These are phyloP conservation scores for Aspergillus ibericus DNA, from an alignment of 2,329 filamentous ascomycete genomes.

Conservation along the genomic window DNA sequence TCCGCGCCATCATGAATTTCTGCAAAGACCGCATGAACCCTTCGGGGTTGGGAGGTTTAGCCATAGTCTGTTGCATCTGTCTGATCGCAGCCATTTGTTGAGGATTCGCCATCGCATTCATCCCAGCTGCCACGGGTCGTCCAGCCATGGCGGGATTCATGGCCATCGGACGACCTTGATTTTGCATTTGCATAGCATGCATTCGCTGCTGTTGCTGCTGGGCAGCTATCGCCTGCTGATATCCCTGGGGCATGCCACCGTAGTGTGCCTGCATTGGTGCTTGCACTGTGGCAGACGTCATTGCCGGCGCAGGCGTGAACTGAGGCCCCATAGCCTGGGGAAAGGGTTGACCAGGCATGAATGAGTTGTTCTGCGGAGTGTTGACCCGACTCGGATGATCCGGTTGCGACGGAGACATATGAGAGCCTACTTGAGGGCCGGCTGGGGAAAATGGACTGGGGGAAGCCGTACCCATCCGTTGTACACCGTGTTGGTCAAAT, in stretches of 20 bases:
- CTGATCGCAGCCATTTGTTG: constrained; percentile 51
- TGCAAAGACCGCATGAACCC: constrained; percentile 74
- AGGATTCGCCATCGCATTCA: constrained; percentile 42
- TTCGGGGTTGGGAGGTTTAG: constrained; percentile 54
- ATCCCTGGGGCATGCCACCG: constrained; percentile 51
- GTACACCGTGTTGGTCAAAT: constrained; percentile 64
- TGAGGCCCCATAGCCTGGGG: constrained; percentile 43
- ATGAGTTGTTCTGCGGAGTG: constrained; percentile 73
- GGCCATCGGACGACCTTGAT: constrained; percentile 66
- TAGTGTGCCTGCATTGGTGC: constrained; percentile 51
- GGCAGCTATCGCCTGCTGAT: constrained; percentile 64
- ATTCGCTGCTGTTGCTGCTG: constrained; percentile 61
- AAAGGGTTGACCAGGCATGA: constrained; percentile 55
- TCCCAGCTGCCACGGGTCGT: constrained; percentile 34
- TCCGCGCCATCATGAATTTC: constrained; percentile 73
- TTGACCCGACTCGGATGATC: constrained; percentile 66
- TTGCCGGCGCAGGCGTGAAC: constrained; percentile 40
- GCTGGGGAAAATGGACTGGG: constrained; percentile 86
- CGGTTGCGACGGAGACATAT: constrained; percentile 73
- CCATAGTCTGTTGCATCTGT: constrained; percentile 47
- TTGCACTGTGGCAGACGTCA: constrained; percentile 42
- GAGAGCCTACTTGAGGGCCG: constrained; percentile 67
- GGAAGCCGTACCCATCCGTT: constrained; percentile 85
- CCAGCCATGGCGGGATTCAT: constrained; percentile 40
- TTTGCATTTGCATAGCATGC: constrained; percentile 82